Conservation (phyloP, 2,329 filamentous ascomycete genomes). For the Stemphylium beticola region DNA sequence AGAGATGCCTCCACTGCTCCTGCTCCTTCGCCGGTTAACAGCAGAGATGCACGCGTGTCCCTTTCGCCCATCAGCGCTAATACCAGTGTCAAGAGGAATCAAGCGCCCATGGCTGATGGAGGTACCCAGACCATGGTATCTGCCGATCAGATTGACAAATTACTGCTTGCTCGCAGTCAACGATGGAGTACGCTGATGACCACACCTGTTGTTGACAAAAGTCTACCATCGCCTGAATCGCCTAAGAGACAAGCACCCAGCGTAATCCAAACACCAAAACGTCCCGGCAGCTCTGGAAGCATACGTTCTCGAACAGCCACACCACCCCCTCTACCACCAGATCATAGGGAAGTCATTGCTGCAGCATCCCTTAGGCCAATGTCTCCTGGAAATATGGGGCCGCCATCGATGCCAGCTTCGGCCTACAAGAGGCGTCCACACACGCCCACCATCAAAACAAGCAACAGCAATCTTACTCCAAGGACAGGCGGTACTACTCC, state of each 20-base stretch:
- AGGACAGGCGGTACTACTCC: conserved; percentile 63
- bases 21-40: conserved; percentile 4
- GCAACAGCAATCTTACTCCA: conserved; percentile 53
- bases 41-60: conserved; percentile 28
- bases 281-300: conserved; percentile 78
- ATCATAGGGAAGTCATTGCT: conserved; percentile 85
- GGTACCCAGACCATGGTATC: conserved; percentile 84
- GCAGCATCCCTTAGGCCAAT: conserved; percentile 68
- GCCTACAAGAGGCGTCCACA: conserved; percentile 61
- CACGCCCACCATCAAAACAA: conserved; percentile 53
- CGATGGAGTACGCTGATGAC: conserved; percentile 35
- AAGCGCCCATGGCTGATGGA: conserved; percentile 64
- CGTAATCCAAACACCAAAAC: conserved; percentile 48
- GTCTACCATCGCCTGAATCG: conserved; percentile 43
- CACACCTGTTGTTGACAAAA: conserved; percentile 39
- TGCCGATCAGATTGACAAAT: conserved; percentile 78
- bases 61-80: conserved; percentile 36
- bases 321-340: conserved; percentile 77
- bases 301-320: conserved; percentile 58
- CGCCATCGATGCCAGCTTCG: conserved; percentile 82
- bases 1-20: conserved; percentile 35
- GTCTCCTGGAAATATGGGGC: conserved; percentile 70
- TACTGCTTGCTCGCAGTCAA: conserved; percentile 65
- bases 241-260: conserved; percentile 40
- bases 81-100: conserved; percentile 34